Evolutionary conservation across 208 protist species (phyloP).

Genomic region (Leishmania arabica): DNA sequence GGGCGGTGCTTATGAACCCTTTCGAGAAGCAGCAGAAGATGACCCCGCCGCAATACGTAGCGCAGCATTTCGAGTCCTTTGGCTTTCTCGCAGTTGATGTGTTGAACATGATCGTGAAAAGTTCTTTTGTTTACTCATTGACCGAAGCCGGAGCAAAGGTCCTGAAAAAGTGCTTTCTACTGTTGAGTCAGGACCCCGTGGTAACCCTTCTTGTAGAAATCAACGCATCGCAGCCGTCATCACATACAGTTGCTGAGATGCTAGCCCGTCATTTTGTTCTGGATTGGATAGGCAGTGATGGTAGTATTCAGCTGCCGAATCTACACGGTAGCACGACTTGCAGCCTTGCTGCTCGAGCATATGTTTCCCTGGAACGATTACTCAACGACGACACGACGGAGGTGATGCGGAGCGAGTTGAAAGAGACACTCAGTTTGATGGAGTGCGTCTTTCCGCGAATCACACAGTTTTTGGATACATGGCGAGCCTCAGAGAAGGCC

Average conservation of each 20-base stretch:
- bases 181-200: slow-evolving; percentile 37
- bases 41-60: slow-evolving; percentile 44
- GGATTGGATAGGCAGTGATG: slow-evolving; percentile 26
- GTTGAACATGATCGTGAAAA: slow-evolving; percentile 62
- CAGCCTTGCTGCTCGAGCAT: slow-evolving; percentile 34
- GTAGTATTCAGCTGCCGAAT: slow-evolving; percentile 28
- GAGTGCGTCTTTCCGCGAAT: slow-evolving; percentile 28
- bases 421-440: slow-evolving; percentile 30
- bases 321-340: slow-evolving; percentile 26
- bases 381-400: background rate
- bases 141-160: slow-evolving; percentile 51
- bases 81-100: slow-evolving; percentile 63
- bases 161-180: slow-evolving; percentile 42
- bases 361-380: slow-evolving; percentile 24
- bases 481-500: slow-evolving; percentile 11
- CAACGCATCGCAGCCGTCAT: slow-evolving; percentile 18
- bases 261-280: slow-evolving; percentile 30
- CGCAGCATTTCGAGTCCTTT: slow-evolving; percentile 72
- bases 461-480: slow-evolving; percentile 29
- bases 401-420: slow-evolving; percentile 20
- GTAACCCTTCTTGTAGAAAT: slow-evolving; percentile 40
- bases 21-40: slow-evolving; percentile 26
- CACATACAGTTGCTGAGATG: slow-evolving; percentile 8
- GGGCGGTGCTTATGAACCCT: slow-evolving; percentile 74
- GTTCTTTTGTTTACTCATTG: slow-evolving; percentile 63